Base-by-base conservation (phyloP, 1,284 basidiomycete genomes). In the Anthracocystis setariae region DNA sequence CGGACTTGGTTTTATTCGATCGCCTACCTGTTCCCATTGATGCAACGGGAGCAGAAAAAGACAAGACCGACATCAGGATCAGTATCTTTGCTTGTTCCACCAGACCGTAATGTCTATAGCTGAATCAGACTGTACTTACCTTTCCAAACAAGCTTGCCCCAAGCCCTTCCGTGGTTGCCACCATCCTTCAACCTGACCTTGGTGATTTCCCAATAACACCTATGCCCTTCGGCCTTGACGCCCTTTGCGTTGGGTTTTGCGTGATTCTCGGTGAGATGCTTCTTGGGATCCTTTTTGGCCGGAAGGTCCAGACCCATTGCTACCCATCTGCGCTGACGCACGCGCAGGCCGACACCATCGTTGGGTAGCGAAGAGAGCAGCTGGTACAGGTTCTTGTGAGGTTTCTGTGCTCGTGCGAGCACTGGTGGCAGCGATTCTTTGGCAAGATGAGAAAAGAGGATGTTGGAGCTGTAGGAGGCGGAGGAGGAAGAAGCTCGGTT, bases 131-230 rank as follows among this genome's bases (percentile, higher is more conserved):
- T 17, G 24, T 8, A 70, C 73, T 75, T 62, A 75, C 74, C 74
- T 73, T 73, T 65, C 74, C 74, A 77, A 37, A 69, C 49, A 13
- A 77, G 47, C 37, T 40, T 61, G 0, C 74, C 74, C 74, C 74
- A 77, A 17, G 70, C 74, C 57, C 75, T 77, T 17, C 74, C 74
- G 46, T 77, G 72, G 8, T 63, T 68, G 0, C 74, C 74, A 5
- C 66, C 74, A 25, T 72, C 60, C 62, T 75, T 77, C 49, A 77
- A 54, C 37, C 46, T 46, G 1, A 67, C 73, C 47, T 73, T 64
- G 23, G 72, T 77, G 17, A 77, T 51, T 25, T 63, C 54, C 74
- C 74, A 77, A 18, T 77, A 77, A 46, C 74, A 74, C 18, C 68
- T 33, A 29, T 64, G 57, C 4, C 37, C 58, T 13, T 66, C 40